Evolutionary conservation across 2,329 filamentous ascomycete species (phyloP).

Genomic region (Fusarium udum): DNA sequence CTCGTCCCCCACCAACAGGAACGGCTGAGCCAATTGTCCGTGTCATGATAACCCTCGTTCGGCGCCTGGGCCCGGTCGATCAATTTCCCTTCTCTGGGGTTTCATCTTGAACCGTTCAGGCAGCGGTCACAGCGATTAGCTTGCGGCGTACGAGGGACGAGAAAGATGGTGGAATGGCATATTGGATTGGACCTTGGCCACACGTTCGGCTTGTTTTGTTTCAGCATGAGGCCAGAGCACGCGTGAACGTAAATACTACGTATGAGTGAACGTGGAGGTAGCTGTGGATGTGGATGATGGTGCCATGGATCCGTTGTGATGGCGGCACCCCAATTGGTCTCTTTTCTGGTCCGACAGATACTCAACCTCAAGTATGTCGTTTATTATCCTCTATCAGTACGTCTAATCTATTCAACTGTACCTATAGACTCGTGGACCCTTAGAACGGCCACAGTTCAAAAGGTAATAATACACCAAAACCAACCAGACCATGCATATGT

Average conservation of each 20-base stretch:
- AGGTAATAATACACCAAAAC: slow-evolving; percentile 13
- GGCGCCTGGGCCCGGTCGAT: slow-evolving; percentile 33
- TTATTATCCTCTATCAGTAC: slow-evolving; percentile 4
- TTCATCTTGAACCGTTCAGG: slow-evolving; percentile 38
- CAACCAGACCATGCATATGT: slow-evolving; percentile 34
- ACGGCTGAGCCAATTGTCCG: slow-evolving; percentile 5
- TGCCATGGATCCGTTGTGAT: slow-evolving; percentile 16
- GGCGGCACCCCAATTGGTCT: slow-evolving; percentile 2
- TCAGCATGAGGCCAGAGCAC: slow-evolving; percentile 39
- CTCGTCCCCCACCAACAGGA: neutral
- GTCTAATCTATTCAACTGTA: slow-evolving; percentile 2
- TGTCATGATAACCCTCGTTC: slow-evolving; percentile 33
- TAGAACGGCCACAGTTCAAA: slow-evolving; percentile 30
- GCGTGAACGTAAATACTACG: slow-evolving; percentile 31
- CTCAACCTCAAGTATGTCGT: neutral
- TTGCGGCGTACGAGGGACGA: slow-evolving; percentile 32
- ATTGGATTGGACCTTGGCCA: slow-evolving; percentile 39
- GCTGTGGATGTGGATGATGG: slow-evolving; percentile 13
- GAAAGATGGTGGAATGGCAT: slow-evolving; percentile 21
- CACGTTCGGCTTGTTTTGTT: slow-evolving; percentile 41
- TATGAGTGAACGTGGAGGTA: slow-evolving; percentile 1
- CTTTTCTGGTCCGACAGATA: slow-evolving; percentile 5
- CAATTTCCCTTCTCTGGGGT: slow-evolving; percentile 35
- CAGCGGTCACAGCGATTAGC: slow-evolving; percentile 32
- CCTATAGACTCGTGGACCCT: slow-evolving; percentile 25